Base-by-base conservation (phyloP, 1,284 basidiomycete species). In the Tremellales sp. region DNA sequence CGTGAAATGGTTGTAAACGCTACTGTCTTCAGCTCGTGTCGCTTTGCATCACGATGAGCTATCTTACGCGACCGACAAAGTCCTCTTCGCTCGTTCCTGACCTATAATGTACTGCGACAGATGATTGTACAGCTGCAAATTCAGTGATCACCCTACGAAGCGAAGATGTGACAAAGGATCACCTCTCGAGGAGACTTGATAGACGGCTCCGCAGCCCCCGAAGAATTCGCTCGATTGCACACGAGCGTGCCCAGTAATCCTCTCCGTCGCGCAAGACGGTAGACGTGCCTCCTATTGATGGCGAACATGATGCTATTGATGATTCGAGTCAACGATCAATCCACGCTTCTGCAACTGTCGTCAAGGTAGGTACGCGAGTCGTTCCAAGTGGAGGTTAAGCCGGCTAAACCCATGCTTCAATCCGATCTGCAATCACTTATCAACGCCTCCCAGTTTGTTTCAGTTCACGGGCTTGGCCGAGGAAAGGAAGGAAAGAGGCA, bases 1-100 rank as follows among this genome's bases (percentile, higher is more conserved):
- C 64, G 86, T 89, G 68, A 92, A 93, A 68, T 94, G 90, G 61
- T 93, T 94, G 78, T 85, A 94, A 2, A 93, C 88, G 26, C 90
- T 93, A 15, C 24, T 36, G 7, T 3, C 7, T 11, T n/a, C n/a
- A 21, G 25, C 26, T 42, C 19, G 40, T 21, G 11, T 11, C 12
- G 43, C 6, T 7, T 29, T n/a, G 27, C 8, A 8, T 12, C 5
- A 10, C n/a, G 11, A 7, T 22, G 12, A 21, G n/a, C 21, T 17
- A 44, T 21, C 86, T 64, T 68, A 89, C 87, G 87, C 88, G 37
- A 92, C 93, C 26, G 89, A 89, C 17, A 97, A 80, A 10, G 89
- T 85, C 68, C 91, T 90, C 80, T 97, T 97, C 3, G 93, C 92
- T 54, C 80, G 80, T 56, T 89, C 86, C 69, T 97, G 93, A 2